Percentiles rank a stretch among this genome's conserved stretches.
Conservation (phyloP, 169 alveolate species). For the Eimeria praecox region DNA sequence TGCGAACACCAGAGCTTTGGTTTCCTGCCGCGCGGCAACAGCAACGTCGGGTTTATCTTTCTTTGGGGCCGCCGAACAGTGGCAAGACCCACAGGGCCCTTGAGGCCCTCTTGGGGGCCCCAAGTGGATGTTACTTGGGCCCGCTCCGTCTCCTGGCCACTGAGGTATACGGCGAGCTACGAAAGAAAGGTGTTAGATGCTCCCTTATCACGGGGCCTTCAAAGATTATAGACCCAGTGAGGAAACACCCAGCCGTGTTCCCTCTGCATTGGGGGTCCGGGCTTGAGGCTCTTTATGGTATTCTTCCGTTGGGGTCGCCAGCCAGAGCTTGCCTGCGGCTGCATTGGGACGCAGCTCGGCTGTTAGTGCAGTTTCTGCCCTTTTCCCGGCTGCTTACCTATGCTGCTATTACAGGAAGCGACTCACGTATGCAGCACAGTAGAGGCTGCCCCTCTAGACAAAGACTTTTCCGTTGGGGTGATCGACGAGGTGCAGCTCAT, state of each 20-base stretch:
- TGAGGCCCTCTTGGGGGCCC: slow-evolving; percentile 88
- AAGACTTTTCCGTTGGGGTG: slow-evolving; percentile 92
- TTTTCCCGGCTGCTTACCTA: background rate
- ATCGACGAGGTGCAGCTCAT: slow-evolving; percentile 96
- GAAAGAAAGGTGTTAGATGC: slow-evolving; percentile 86
- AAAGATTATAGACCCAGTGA: slow-evolving; percentile 74
- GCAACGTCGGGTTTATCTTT: slow-evolving; percentile 89
- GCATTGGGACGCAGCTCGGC: background rate
- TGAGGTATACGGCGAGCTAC: slow-evolving; percentile 92
- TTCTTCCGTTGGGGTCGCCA: background rate
- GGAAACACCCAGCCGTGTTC: slow-evolving; percentile 1
- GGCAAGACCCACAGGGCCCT: slow-evolving; percentile 95
- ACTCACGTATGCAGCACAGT: slow-evolving; percentile 94
- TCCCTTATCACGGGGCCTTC: slow-evolving; percentile 95
- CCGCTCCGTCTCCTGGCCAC: slow-evolving; percentile 96
- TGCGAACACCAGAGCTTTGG: slow-evolving; percentile 51
- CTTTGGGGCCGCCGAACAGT: slow-evolving; percentile 96
- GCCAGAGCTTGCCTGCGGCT: background rate
- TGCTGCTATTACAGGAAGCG: slow-evolving; percentile 82
- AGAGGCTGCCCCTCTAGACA: slow-evolving; percentile 91
- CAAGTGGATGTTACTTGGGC: slow-evolving; percentile 93
- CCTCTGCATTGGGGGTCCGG: background rate
- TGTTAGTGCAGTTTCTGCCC: background rate
- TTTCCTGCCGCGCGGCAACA: slow-evolving; percentile 78
- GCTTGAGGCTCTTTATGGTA: background rate